Evolutionary conservation across 2,329 filamentous ascomycete species (phyloP).

Genomic region (Penicillium sp.): DNA sequence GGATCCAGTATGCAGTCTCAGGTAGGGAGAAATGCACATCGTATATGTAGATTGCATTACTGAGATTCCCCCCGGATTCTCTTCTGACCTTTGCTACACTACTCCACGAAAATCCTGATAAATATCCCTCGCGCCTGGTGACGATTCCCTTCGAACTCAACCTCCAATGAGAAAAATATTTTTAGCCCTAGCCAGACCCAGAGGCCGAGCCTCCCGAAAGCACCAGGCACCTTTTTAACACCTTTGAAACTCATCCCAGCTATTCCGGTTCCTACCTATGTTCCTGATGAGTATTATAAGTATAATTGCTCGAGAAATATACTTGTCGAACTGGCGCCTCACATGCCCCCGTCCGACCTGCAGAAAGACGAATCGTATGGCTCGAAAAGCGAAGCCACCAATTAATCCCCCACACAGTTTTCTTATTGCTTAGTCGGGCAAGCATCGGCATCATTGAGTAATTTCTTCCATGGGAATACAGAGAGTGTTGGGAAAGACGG

Average conservation of each 20-base stretch:
- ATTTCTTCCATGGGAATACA: background rate
- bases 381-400: slow-evolving; percentile 2
- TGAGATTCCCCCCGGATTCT: slow-evolving; percentile 1
- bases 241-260: background rate
- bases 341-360: slow-evolving; percentile 7
- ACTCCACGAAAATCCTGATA: background rate
- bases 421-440: background rate
- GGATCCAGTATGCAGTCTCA: background rate
- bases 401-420: background rate
- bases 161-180: background rate
- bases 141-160: background rate
- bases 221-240: background rate
- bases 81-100: background rate
- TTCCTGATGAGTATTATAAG: too few species aligned
- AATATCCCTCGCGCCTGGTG: background rate
- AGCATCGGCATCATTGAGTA: background rate
- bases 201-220: background rate
- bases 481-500: background rate
- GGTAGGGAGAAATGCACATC: background rate
- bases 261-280: background rate
- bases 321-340: slow-evolving; percentile 1
- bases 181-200: background rate
- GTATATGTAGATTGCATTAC: background rate
- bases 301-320: background rate
- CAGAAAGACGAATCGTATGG: slow-evolving; percentile 12